Conservation (phyloP, 2,329 filamentous ascomycete species). For the Diplodia corticola region DNA sequence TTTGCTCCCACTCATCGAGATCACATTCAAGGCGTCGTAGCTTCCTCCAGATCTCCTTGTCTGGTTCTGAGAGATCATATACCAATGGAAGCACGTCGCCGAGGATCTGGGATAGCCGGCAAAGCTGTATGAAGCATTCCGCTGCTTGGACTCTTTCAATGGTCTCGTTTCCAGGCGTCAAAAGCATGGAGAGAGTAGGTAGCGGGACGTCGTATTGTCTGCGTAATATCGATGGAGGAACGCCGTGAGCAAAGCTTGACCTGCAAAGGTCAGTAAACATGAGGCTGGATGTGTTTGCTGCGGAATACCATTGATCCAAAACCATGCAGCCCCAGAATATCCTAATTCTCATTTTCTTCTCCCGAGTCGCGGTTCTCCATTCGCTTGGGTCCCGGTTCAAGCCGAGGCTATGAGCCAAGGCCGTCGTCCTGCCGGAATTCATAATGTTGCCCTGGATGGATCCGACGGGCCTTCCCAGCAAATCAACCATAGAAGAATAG, state of each 20-base stretch:
- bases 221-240: constrained; percentile 55
- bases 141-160: constrained; percentile 48
- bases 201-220: constrained; percentile 59
- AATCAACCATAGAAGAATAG: constrained; percentile 42
- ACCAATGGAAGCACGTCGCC: constrained; percentile 42
- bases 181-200: constrained; percentile 47
- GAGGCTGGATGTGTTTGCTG: constrained; percentile 27
- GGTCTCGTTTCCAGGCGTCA: constrained; percentile 37
- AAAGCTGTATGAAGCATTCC: constrained; percentile 55
- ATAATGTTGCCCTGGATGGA: constrained; percentile 52
- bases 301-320: constrained; percentile 52
- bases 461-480: constrained; percentile 44
- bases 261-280: background rate
- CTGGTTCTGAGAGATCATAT: constrained; percentile 38
- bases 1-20: constrained; percentile 37
- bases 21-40: constrained; percentile 36
- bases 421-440: constrained; percentile 55
- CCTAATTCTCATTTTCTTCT: constrained; percentile 54
- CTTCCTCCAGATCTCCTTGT: constrained; percentile 31
- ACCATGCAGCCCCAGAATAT: constrained; percentile 60
- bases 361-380: constrained; percentile 53
- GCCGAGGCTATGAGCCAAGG: constrained; percentile 57
- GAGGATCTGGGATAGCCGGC: constrained; percentile 49
- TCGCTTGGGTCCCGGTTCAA: constrained; percentile 56
- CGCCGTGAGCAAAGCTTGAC: constrained; percentile 58